Base-by-base conservation (phyloP, 805 yeast genomes). In the Metschnikowia vanudenii region DNA sequence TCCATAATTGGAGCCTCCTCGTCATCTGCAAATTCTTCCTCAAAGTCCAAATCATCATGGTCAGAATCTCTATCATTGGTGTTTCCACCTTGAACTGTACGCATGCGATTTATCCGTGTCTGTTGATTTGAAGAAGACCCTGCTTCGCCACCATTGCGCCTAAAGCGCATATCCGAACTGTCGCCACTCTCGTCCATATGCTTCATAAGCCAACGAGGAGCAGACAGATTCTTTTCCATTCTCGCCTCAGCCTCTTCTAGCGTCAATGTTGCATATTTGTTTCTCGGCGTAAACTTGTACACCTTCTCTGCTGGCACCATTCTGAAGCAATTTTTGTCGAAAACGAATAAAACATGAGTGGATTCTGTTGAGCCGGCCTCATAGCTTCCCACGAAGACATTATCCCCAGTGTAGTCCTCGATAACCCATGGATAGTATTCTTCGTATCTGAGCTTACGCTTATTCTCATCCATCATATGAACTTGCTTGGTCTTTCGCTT, bases 1-100 rank as follows among this genome's bases (percentile, higher is more conserved):
- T 92, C 98, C 75, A 92, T 81, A 49, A 94, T 87, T 24, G 99
- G 99, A 1, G 98, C 98, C 64, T 92, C 99, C 69, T 94, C 99
- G 64, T 94, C 99, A 65, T 94, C 99, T 22, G 94, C 97, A 67
- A 94, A 94, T 64, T 91, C 97, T 64, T 94, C 98, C 56, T 94
- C 97, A 60, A 76, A 92, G 68, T 92, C 99, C 59, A 94, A 70
- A 60, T 90, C 97, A 54, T 91, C 97, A 53, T 87, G 89, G 47
- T 89, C 96, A 10, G 89, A 84, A 54, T 82, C 88, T 50, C 81
- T 60, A 34, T 72, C 79, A 48, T 69, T 76, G 68, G 69, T 60
- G n/a, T n/a, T n/a, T 1, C 70, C 73, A 9, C 78, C 78, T 12
- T 70, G 60, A 19, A 75, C 76, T 33, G 78, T 69, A 56, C 75